A percentile compares a stretch with the other conserved stretches of the same genome.
Evolutionary conservation across 2,329 filamentous ascomycete genomes (phyloP).

Genomic region (Hymenoscyphus infarciens): DNA sequence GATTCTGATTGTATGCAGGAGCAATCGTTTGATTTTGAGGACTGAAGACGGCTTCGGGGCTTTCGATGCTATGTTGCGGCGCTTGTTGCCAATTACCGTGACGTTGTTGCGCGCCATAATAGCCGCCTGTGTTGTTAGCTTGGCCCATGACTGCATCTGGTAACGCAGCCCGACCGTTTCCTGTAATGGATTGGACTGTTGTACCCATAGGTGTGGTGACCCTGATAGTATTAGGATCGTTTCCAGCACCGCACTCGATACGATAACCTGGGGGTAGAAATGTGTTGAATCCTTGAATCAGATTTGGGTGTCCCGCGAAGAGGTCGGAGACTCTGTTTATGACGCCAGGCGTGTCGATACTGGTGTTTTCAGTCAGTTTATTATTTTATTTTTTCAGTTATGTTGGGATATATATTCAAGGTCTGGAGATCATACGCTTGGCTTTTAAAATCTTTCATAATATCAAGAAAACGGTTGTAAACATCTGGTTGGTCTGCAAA

Average conservation of each 20-base stretch:
- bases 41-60: slow-evolving; percentile 60
- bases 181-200: slow-evolving; percentile 80
- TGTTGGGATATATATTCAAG: neutral
- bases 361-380: slow-evolving; percentile 37
- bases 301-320: slow-evolving; percentile 90
- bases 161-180: slow-evolving; percentile 42
- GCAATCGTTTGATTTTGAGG: slow-evolving; percentile 51
- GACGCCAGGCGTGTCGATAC: slow-evolving; percentile 94
- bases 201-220: slow-evolving; percentile 98
- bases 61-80: slow-evolving; percentile 58
- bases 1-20: slow-evolving; percentile 43
- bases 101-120: slow-evolving; percentile 38
- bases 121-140: slow-evolving; percentile 32
- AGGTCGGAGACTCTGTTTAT: slow-evolving; percentile 95
- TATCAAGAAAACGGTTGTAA: slow-evolving; percentile 94
- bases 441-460: slow-evolving; percentile 99
- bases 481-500: slow-evolving; percentile 97
- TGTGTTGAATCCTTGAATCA: slow-evolving; percentile 98
- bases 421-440: slow-evolving; percentile 65
- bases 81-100: slow-evolving; percentile 51
- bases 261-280: slow-evolving; percentile 94
- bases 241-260: slow-evolving; percentile 91
- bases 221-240: slow-evolving; percentile 92
- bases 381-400: neutral
- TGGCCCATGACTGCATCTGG: slow-evolving; percentile 35